Evolutionary conservation across 164 flowering plant genomes (phyloP), one percentile per base, ranked within the genome.

Genomic region (Tinospora cordifolia): DNA sequence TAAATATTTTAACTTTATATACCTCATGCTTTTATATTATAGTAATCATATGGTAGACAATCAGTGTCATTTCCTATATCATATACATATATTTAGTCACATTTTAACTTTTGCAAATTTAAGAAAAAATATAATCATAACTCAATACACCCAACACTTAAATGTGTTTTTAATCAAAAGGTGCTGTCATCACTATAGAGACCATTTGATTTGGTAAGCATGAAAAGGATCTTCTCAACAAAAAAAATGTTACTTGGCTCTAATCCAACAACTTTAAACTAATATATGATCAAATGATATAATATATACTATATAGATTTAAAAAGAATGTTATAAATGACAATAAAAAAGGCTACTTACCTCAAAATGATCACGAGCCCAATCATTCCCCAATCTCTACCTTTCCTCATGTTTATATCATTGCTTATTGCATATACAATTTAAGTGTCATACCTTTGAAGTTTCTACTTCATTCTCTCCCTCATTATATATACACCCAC

Each of bases 341-440:
- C 15, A 5, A 60, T 22, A 30, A 25, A 60, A 13, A 13, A 17
- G 24, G 60, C 60, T 22, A 54, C 24, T 22, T 51, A n/a, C 14
- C 47, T 1, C 12, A 14, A 21, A 24, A 54, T 17, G 58, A 51
- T 51, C n/a, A 51, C 19, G 58, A 51, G n/a, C 60, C 10, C 59
- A 51, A 51, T 51, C 59, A 51, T 8, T 8, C 59, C 57, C 59
- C 22, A 54, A 54, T 19, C 21, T 54, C 60, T 10, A 54, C 36
- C 63, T 60, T 60, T 60, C 25, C 36, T 25, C 63, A 60, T 60
- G 63, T 60, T 60, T 60, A 30, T 60, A 30, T n/a, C 63, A 60
- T 60, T 60, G 63, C 63, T 30, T 30, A 30, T 60, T 24, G 36
- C 34, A 60, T 25, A 12, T 60, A 6, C 63, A 60, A 60, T 60